These are phyloP conservation scores for Epichloe gansuensis DNA, from an alignment of 2,329 filamentous ascomycete genomes.

Conservation along the genomic window DNA sequence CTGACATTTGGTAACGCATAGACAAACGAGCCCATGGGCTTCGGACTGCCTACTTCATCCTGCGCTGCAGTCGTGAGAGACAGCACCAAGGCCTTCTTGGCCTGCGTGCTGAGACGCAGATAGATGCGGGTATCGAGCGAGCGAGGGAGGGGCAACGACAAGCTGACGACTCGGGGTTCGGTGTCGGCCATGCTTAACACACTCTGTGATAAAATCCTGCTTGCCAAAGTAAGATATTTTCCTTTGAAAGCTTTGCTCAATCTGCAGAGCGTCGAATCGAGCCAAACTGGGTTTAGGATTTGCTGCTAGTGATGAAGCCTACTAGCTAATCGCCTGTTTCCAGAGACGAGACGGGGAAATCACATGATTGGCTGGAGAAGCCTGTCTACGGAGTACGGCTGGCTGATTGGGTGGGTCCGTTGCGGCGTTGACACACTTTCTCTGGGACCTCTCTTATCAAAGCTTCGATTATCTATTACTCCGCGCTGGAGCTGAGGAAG, in stretches of 20 bases:
- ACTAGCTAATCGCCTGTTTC: background rate
- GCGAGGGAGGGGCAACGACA: constrained; percentile 49
- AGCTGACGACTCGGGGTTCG: background rate
- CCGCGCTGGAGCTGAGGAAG: background rate
- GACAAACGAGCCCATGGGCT: constrained; percentile 75
- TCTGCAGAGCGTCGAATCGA: too few species aligned
- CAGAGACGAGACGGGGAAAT: background rate
- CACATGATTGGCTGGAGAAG: constrained; percentile 9
- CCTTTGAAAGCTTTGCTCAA: too few species aligned
- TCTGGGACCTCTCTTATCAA: constrained; percentile 1
- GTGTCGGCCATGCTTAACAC: background rate
- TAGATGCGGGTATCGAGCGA: constrained; percentile 50
- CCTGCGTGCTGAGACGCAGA: constrained; percentile 44
- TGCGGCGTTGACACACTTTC: background rate
- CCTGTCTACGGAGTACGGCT: background rate
- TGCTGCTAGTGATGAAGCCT: background rate
- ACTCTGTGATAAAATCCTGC: background rate
- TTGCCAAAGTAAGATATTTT: too few species aligned
- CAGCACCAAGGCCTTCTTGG: constrained; percentile 47
- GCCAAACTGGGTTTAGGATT: background rate
- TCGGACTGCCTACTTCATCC: constrained; percentile 36
- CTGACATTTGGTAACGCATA: constrained; percentile 82
- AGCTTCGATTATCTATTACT: background rate
- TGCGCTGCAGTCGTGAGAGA: constrained; percentile 47
- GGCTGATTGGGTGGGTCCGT: background rate